Conservation (phyloP, 768 basidiomycete species). For the Filobasidium floriforme region DNA sequence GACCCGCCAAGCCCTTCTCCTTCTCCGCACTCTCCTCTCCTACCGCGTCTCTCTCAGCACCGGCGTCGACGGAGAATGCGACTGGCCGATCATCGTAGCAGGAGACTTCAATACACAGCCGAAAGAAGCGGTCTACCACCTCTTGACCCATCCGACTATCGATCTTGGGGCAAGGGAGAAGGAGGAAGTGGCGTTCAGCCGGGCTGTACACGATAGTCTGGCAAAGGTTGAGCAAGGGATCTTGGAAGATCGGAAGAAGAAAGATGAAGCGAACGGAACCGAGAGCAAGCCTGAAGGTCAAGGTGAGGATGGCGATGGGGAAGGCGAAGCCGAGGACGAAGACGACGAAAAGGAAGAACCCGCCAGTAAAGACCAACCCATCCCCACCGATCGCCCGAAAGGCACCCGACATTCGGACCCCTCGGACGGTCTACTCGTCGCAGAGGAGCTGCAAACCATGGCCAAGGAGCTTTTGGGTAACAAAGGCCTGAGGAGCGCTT, state of each 20-base stretch:
- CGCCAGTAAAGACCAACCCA: constrained; percentile 45
- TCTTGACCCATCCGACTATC: constrained; percentile 56
- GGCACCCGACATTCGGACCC: constrained; percentile 58
- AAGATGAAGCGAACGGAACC: neutral
- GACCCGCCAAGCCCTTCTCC: constrained; percentile 65
- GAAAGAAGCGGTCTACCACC: constrained; percentile 69
- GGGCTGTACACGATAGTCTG: constrained; percentile 47
- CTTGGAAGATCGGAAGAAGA: neutral
- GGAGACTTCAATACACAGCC: constrained; percentile 93
- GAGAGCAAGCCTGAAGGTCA: neutral
- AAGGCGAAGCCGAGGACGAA: constrained; percentile 41
- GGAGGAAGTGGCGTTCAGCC: constrained; percentile 54
- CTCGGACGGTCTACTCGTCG: constrained; percentile 63
- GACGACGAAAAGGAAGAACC: constrained; percentile 21
- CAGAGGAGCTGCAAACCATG: constrained; percentile 54
- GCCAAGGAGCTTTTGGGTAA: constrained; percentile 43
- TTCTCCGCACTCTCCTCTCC: constrained; percentile 57
- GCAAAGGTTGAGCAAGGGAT: constrained; percentile 28
- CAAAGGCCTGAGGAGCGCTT: constrained; percentile 56
- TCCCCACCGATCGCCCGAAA: constrained; percentile 63
- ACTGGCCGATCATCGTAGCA: constrained; percentile 73
- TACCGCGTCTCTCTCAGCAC: constrained; percentile 50
- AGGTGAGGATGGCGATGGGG: constrained; percentile 22
- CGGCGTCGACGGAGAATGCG: constrained; percentile 18
- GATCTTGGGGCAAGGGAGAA: constrained; percentile 55